Conservation (phyloP, 352 stramenopile species). For the Blastocystis sp. region DNA sequence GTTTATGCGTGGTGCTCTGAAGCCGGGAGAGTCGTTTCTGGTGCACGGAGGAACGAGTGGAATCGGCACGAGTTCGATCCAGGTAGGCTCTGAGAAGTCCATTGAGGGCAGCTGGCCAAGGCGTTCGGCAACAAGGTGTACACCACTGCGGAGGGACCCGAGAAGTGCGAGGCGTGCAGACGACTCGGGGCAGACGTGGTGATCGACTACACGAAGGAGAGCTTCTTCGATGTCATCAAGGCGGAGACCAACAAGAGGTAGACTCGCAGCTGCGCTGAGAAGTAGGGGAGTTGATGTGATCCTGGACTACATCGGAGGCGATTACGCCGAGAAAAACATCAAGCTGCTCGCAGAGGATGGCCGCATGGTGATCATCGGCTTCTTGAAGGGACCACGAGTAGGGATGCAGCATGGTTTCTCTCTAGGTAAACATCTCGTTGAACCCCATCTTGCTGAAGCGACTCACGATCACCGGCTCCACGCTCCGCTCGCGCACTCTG, state of each 20-base stretch:
- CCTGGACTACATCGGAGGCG: slow-evolving; percentile 67
- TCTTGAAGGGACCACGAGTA: slow-evolving; percentile 63
- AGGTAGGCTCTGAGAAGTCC: slow-evolving; percentile 9
- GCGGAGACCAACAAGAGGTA: slow-evolving; percentile 50
- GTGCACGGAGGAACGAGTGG: slow-evolving; percentile 66
- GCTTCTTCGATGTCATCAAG: slow-evolving; percentile 63
- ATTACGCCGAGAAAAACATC: slow-evolving; percentile 66
- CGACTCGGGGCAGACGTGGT: slow-evolving; percentile 64
- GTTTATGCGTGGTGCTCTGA: slow-evolving; percentile 63
- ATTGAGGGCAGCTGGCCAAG: neutral
- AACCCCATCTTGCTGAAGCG: slow-evolving; percentile 66
- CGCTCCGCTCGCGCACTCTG: slow-evolving; percentile 63
- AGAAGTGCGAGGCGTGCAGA: slow-evolving; percentile 59
- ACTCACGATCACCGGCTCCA: slow-evolving; percentile 67
- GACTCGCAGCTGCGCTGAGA: neutral
- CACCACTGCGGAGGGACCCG: slow-evolving; percentile 23
- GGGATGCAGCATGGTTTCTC: slow-evolving; percentile 29
- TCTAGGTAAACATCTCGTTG: slow-evolving; percentile 63
- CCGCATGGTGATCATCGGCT: slow-evolving; percentile 66
- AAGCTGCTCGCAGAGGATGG: slow-evolving; percentile 65
- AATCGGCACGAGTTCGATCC: slow-evolving; percentile 67
- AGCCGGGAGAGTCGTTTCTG: slow-evolving; percentile 65
- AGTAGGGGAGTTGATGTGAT: slow-evolving; percentile 65
- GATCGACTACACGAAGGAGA: slow-evolving; percentile 64
- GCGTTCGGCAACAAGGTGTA: slow-evolving; percentile 58